phyloP scores from a whole-genome alignment of 2,329 filamentous ascomycete species.

The Lecanicillium sp. region DNA sequence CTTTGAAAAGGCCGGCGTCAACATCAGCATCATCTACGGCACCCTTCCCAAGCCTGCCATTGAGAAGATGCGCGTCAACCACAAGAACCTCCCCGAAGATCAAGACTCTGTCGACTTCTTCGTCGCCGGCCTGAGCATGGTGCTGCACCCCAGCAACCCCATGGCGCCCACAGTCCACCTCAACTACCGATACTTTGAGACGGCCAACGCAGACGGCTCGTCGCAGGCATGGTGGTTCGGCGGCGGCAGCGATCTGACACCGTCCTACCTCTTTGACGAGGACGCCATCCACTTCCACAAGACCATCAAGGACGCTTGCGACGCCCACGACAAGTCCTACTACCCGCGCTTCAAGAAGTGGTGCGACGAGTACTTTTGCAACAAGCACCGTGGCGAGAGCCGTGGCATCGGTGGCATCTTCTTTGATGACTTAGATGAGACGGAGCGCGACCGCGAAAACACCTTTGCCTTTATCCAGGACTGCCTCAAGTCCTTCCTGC shows the following conservation, averaged over 20 bases:
- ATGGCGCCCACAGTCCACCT: constrained; percentile 97
- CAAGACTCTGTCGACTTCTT: constrained; percentile 90
- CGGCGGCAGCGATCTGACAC: constrained; percentile 88
- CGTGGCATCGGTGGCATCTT: constrained; percentile 94
- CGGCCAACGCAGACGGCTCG: constrained; percentile 72
- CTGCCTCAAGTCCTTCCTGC: constrained; percentile 78
- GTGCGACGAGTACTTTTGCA: constrained; percentile 96
- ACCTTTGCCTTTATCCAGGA: constrained; percentile 85
- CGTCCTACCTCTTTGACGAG: constrained; percentile 90
- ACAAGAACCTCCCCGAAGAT: constrained; percentile 76
- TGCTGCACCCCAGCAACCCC: constrained; percentile 88
- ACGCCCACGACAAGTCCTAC: constrained; percentile 86
- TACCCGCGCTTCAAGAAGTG: constrained; percentile 94
- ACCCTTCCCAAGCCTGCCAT: constrained; percentile 81
- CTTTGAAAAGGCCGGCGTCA: constrained; percentile 96
- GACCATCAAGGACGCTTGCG: constrained; percentile 86
- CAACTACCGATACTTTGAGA: constrained; percentile 99
- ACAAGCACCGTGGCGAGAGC: constrained; percentile 81
- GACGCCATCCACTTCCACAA: constrained; percentile 96
- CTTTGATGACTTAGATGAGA: constrained; percentile 92
- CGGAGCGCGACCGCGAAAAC: constrained; percentile 79
- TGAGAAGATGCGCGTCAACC: constrained; percentile 86
- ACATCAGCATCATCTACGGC: constrained; percentile 91
- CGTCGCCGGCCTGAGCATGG: constrained; percentile 84
- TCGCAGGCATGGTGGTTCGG: constrained; percentile 97